These are phyloP conservation scores for Rhizophagus sp. DNA, from an alignment of 192 early-diverging fungal species.

Conservation along the genomic window DNA sequence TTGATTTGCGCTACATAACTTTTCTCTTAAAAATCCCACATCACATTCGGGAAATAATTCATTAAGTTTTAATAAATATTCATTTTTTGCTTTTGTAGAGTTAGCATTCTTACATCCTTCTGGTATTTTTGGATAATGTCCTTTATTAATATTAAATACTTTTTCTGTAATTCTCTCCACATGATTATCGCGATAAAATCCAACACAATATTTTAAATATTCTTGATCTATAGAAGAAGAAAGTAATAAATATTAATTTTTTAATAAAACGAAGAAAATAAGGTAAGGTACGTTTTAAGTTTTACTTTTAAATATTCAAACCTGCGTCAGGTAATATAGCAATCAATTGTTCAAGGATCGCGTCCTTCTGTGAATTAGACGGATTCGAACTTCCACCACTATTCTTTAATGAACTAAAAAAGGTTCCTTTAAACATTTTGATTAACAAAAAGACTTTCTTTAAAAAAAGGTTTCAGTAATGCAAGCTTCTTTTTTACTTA, in stretches of 20 bases:
- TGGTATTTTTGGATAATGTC: slow-evolving; percentile 37
- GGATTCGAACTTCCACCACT: not conserved
- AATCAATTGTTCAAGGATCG: slow-evolving; percentile 21
- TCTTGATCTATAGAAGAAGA: slow-evolving; percentile 31
- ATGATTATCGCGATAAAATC: slow-evolving; percentile 35
- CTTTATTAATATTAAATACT: slow-evolving; percentile 25
- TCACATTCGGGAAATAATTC: slow-evolving; percentile 46
- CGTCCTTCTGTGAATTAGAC: slow-evolving; percentile 2
- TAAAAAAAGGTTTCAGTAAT: no score
- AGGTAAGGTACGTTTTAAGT: no score
- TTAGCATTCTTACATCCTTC: not conserved
- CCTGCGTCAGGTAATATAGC: slow-evolving; percentile 29
- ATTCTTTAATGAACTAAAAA: slow-evolving; percentile 3
- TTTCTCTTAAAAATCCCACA: slow-evolving; percentile 34
- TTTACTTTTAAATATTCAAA: not conserved
- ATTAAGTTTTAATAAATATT: slow-evolving; percentile 31
- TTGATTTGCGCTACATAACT: slow-evolving; percentile 25
- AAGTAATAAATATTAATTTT: not conserved
- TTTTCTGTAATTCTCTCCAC: slow-evolving; percentile 42
- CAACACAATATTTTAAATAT: slow-evolving; percentile 39
- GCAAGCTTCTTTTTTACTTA: no score
- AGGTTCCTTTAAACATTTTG: slow-evolving; percentile 1
- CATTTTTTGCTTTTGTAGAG: slow-evolving; percentile 15
- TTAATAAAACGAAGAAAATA: no score
- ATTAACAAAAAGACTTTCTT: not conserved